These are phyloP conservation scores for Guadua angustifolia DNA, from an alignment of 176 grass and related monocot species.

Conservation along the genomic window DNA sequence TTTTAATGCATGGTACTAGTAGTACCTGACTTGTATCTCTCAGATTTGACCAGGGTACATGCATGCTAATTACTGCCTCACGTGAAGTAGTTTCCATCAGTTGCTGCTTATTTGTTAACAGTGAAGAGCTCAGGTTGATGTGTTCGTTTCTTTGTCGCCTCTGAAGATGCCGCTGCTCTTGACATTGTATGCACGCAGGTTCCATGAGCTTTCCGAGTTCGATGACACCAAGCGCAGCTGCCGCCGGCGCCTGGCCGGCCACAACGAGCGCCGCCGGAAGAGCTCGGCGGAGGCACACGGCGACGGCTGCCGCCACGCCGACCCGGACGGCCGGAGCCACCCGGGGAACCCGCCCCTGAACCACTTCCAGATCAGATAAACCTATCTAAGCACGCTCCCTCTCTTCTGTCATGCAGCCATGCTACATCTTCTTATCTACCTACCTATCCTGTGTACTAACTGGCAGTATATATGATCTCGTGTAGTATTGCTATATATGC, in stretches of 20 bases:
- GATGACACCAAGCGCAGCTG: constrained; percentile 86
- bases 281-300: constrained; percentile 60
- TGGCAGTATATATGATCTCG: constrained; percentile 31
- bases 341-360: constrained; percentile 56
- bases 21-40: background rate
- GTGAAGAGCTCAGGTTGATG: background rate
- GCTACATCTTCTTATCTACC: constrained; percentile 10
- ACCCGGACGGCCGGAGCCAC: constrained; percentile 57
- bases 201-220: constrained; percentile 87
- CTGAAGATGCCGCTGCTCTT: constrained; percentile 1
- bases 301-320: constrained; percentile 45
- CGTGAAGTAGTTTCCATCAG: background rate
- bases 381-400: constrained; percentile 79
- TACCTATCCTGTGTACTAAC: constrained; percentile 17
- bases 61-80: background rate
- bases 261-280: constrained; percentile 95
- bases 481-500: constrained; percentile 5
- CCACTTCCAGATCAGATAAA: constrained; percentile 84
- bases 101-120: background rate
- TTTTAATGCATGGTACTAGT: background rate
- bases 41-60: background rate
- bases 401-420: constrained; percentile 96
- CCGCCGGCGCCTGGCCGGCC: constrained; percentile 81
- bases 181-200: constrained; percentile 45
- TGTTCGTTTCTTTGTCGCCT: background rate